Base-by-base conservation (phyloP, 345 rosid genomes). In the Lagerstroemia speciosa region DNA sequence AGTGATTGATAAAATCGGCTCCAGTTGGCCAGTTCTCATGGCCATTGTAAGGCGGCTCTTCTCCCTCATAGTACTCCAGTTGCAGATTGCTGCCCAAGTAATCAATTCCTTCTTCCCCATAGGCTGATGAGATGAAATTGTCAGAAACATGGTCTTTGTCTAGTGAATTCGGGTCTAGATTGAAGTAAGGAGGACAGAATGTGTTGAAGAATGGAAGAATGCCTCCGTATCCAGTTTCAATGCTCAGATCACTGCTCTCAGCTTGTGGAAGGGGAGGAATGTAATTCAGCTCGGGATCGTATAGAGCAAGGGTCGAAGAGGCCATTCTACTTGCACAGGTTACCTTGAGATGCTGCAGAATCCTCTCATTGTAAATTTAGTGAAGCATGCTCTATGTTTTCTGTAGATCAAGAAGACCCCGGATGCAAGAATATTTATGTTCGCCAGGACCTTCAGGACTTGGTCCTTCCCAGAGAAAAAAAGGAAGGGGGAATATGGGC, bases 21-120 rank as follows among this genome's bases (percentile, higher is more conserved):
- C 72, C 62, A 16, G 65, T 70, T 2, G 63, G 64, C 79, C 73
- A 71, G 58, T 67, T 45, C 65, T 67, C 53, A 60, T 71, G 57
- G 50, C 31, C 38, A 29, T 34, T 40, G n/a, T 32, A 52, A 6
- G 62, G 65, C 17, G 15, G 71, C 15, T 57, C 71, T 57, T 72
- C 72, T 65, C 30, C 65, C 20, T 76, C 50, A 3, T 66, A 33
- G 22, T n/a, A 57, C 53, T 53, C 69, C 16, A 30, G 12, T n/a
- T n/a, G 60, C 29, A 24, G 24, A 53, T 53, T 53, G 60, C 30
- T 53, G 29, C 60, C 60, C 19, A 11, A n/a, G 63, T 10, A 58
- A 58, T 58, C 63, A 58, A 33, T 30, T 4, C 15, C 17, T 58
- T 31, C 24, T 0, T 26, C 30, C 27, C 55, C 5, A 2, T 15